Evolutionary conservation across 176 grass and related monocot genomes (phyloP).

Genomic region (Rhynchospora pubera): DNA sequence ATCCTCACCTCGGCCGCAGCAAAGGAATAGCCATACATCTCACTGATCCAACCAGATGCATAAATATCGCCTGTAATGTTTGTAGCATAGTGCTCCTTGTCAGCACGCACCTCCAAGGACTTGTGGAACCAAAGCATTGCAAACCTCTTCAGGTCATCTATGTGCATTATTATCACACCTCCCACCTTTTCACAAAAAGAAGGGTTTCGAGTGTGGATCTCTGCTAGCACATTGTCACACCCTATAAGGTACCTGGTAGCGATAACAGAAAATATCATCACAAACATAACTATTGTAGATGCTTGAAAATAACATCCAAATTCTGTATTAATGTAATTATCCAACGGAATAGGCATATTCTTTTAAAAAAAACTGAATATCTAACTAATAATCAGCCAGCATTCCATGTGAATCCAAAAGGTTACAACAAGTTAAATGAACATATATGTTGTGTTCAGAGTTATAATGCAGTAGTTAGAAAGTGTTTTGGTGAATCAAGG

Average conservation of each 20-base stretch:
- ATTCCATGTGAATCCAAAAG: neutral
- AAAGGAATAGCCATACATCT: slow-evolving; percentile 99
- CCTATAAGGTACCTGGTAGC: slow-evolving; percentile 82
- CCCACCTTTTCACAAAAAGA: slow-evolving; percentile 93
- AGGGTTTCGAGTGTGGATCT: slow-evolving; percentile 87
- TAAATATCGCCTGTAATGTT: slow-evolving; percentile 97
- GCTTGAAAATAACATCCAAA: neutral
- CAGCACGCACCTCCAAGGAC: slow-evolving; percentile 81
- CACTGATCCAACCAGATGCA: slow-evolving; percentile 90
- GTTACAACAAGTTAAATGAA: neutral
- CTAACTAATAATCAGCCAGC: neutral
- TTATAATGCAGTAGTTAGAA: neutral
- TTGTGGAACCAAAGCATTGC: slow-evolving; percentile 93
- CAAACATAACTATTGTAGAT: neutral
- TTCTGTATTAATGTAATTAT: neutral
- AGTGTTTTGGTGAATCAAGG: neutral
- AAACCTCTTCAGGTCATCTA: slow-evolving; percentile 84
- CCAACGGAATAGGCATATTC: neutral
- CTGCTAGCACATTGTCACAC: slow-evolving; percentile 88
- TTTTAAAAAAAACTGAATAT: neutral
- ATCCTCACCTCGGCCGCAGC: slow-evolving; percentile 78
- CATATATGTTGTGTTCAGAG: neutral
- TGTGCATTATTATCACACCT: slow-evolving; percentile 99
- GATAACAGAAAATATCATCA: neutral
- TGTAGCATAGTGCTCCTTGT: slow-evolving; percentile 90